Percentiles rank a stretch among this genome's conserved stretches.
Evolutionary conservation across 2,329 filamentous ascomycete species (phyloP).

Genomic region (Aspergillus costaricaensis): DNA sequence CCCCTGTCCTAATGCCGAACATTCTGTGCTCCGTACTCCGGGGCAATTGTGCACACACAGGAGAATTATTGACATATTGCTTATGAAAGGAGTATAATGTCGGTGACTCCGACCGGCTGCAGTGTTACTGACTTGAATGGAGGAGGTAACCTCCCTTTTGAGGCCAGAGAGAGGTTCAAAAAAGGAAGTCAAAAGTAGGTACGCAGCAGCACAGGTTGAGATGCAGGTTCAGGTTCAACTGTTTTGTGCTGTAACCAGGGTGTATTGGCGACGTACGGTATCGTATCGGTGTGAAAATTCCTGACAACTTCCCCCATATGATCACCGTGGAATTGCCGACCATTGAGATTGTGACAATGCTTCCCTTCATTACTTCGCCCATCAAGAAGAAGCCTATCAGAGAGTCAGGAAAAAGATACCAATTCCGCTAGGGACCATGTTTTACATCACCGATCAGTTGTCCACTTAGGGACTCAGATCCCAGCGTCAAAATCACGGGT

Average conservation of each 20-base stretch:
- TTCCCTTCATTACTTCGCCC: not conserved
- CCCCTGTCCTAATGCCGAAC: not conserved
- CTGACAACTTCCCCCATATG: not conserved
- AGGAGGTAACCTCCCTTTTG: not conserved
- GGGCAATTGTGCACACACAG: not conserved
- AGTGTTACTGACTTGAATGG: not conserved
- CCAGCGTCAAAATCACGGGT: conserved; percentile 16
- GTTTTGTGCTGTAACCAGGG: not conserved
- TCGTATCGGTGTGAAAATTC: conserved; percentile 1
- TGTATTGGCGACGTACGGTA: conserved; percentile 3
- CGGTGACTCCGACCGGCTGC: conserved; percentile 1
- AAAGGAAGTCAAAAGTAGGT: not conserved
- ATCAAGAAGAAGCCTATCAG: conserved; percentile 2
- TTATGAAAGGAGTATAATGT: not conserved
- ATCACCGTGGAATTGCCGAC: conserved; percentile 1
- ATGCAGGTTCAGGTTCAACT: not conserved
- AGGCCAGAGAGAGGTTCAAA: not conserved
- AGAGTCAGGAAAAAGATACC: not conserved
- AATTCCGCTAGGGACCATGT: conserved; percentile 1
- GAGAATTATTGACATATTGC: not conserved
- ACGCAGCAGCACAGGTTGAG: not conserved
- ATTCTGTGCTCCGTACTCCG: not conserved
- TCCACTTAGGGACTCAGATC: conserved; percentile 7
- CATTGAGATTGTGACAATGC: not conserved
- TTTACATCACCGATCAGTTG: conserved; percentile 19